Evolutionary conservation across 2,329 filamentous ascomycete genomes (phyloP), one percentile per base, ranked within the genome.

Genomic region (Ceratocystis papillata): DNA sequence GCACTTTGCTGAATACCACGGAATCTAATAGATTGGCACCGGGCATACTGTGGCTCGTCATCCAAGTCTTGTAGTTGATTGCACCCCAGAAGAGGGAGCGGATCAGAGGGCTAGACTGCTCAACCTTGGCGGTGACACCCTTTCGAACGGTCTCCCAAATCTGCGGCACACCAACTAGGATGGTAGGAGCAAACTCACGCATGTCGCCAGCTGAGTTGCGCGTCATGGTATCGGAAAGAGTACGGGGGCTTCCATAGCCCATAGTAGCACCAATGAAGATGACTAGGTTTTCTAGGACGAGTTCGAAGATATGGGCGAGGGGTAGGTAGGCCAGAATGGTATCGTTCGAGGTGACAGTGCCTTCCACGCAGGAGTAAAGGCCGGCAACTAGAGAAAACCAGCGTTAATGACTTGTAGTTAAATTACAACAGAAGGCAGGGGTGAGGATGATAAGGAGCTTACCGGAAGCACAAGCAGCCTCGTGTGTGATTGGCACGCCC

Each of bases 121-220:
- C 87, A 68, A 97, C 86, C 76, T 91, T 90, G 71, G 79, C 77
- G 69, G 93, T 79, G 72, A 99, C 89, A 65, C 94, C 94, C 80
- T 99, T 99, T 80, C 91, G 93, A 72, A 99, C 88, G 1, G 90
- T 92, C 78, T 99, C 94, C 92, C 93, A 99, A 41, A 99, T 88
- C 67, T 95, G 92, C 1, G 94, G 94, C 2, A 99, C 94, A 75
- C 94, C 94, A 48, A 96, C 88, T 74, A 99, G 83, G 73, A 96
- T 83, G 1, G 91, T 95, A 0, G 94, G 94, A 71, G 83, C 83
- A 74, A 97, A 88, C 73, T 96, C 92, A 68, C 89, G 88, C 77
- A 99, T 96, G 72, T 99, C 94, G 71, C 94, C 93, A 70, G 87
- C 85, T 79, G 89, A 96, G 76, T 97, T 94, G 70, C 87, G 86